Evolutionary conservation across 495 filamentous ascomycete genomes (phyloP).

Genomic region (Bacidia rubella): DNA sequence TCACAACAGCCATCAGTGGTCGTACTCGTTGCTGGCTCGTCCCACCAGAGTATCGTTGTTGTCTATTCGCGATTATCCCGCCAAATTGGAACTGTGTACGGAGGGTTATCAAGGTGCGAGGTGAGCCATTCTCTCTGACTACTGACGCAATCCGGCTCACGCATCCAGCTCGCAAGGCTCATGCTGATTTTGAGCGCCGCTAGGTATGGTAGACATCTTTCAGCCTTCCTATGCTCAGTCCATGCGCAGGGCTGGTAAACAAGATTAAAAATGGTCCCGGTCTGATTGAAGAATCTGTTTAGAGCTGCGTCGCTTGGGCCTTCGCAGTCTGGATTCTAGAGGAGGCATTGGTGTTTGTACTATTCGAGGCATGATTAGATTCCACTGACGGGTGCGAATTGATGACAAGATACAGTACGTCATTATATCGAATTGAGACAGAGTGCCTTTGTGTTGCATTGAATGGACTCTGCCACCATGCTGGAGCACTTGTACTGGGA

Average conservation of each 20-base stretch:
- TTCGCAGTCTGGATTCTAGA: not conserved
- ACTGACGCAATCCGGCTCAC: not conserved
- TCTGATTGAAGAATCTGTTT: not conserved
- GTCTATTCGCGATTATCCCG: not conserved
- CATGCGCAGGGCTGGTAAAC: not conserved
- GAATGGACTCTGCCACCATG: not conserved
- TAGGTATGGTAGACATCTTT: not conserved
- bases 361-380: not conserved
- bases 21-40: not conserved
- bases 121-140: constrained; percentile 2
- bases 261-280: not conserved
- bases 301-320: not conserved
- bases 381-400: not conserved
- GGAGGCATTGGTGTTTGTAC: not conserved
- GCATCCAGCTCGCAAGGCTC: not conserved
- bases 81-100: not conserved
- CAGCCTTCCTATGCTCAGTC: not conserved
- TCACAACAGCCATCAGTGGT: constrained; percentile 1
- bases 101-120: not conserved
- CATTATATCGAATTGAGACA: not conserved
- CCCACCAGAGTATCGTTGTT: too few species aligned
- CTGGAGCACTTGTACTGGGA: too few species aligned
- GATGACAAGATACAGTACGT: not conserved
- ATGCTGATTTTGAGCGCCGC: not conserved
- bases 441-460: not conserved